Evolutionary conservation across 208 protist genomes (phyloP).

Genomic region (Leishmania lainsoni): DNA sequence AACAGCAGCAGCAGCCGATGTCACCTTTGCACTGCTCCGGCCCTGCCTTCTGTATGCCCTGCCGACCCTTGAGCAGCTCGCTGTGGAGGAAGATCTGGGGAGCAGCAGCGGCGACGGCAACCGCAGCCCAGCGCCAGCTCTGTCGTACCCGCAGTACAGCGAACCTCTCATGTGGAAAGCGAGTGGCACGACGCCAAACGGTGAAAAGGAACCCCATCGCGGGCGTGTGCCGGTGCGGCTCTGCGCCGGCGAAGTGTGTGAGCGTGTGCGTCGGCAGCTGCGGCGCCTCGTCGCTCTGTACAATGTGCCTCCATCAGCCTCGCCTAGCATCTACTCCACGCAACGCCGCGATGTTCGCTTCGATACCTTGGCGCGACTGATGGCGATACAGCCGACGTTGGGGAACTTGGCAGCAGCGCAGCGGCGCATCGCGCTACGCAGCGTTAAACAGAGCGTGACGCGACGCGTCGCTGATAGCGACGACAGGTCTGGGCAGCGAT

Average conservation of each 20-base stretch:
- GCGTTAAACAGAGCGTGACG: not conserved
- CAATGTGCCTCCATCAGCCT: not conserved
- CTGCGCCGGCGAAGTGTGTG: constrained; percentile 31
- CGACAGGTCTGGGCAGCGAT: not conserved
- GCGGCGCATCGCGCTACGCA: constrained; percentile 11
- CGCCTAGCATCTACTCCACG: not conserved
- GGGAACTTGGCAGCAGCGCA: constrained; percentile 13
- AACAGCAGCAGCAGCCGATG: constrained; percentile 4
- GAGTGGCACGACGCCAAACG: too few species aligned
- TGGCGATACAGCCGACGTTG: constrained; percentile 18
- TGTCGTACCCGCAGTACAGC: constrained; percentile 19
- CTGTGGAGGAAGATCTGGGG: constrained; percentile 21
- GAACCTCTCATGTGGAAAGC: constrained; percentile 15
- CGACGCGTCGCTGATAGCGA: not conserved
- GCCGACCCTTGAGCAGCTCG: constrained; percentile 24
- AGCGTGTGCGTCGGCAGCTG: constrained; percentile 25
- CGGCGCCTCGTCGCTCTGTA: constrained; percentile 18
- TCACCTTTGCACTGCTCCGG: constrained; percentile 28
- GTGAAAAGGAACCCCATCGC: not conserved
- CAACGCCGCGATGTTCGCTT: constrained; percentile 11
- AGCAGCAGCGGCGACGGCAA: not conserved
- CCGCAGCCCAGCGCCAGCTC: not conserved
- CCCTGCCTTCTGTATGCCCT: constrained; percentile 34
- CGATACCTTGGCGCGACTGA: constrained; percentile 15
- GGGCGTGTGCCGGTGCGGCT: constrained; percentile 12